Conservation (phyloP, 1,284 basidiomycete species). For the Apiotrichum brassicae region DNA sequence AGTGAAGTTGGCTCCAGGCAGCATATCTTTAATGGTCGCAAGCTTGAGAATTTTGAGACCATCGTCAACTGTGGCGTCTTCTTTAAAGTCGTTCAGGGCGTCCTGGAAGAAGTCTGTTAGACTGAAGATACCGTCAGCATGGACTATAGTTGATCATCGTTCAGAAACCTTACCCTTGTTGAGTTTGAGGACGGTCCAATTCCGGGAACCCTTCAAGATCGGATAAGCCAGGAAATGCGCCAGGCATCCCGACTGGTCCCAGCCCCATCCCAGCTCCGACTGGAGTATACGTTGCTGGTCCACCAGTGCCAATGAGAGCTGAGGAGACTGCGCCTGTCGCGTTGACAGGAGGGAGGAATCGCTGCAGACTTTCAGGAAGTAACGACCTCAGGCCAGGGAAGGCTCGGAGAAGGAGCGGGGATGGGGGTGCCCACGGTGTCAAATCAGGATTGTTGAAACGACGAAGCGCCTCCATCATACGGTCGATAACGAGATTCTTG, state of each 20-base stretch:
- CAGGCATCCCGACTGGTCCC: slow-evolving; percentile 2
- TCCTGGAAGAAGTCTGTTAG: slow-evolving; percentile 33
- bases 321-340: background rate
- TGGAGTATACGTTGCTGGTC: too few species aligned
- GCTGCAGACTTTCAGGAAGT: background rate
- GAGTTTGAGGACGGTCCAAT: slow-evolving; percentile 10
- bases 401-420: background rate
- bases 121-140: slow-evolving; percentile 11
- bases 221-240: background rate
- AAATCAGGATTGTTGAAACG: background rate
- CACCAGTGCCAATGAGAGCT: too few species aligned
- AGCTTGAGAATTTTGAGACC: slow-evolving; percentile 28
- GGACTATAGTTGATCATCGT: background rate
- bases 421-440: background rate
- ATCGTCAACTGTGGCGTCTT: slow-evolving; percentile 30
- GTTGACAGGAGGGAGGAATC: background rate
- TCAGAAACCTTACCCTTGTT: slow-evolving; percentile 18
- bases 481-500: background rate
- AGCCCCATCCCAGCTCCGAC: too few species aligned
- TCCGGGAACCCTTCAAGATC: background rate
- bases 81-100: slow-evolving; percentile 31
- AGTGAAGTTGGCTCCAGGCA: slow-evolving; percentile 27
- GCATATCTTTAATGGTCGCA: slow-evolving; percentile 12
- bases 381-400: background rate
- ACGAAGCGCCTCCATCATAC: background rate